Conservation (phyloP, 2,329 filamentous ascomycete species). For the Colletotrichum incanum region DNA sequence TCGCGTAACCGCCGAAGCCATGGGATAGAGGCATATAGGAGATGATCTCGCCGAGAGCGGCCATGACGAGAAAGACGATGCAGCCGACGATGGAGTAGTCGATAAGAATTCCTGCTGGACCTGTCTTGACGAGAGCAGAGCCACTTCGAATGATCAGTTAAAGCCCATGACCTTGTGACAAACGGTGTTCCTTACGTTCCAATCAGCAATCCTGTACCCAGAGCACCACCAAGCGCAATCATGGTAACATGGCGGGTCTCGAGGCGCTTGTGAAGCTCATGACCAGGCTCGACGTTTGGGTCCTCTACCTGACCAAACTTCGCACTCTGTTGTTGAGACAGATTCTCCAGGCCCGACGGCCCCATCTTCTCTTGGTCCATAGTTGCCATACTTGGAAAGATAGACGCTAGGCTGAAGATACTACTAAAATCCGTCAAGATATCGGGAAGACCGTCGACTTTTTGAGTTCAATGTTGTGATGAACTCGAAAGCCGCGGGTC, state of each 20-base stretch:
- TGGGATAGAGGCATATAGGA: constrained; percentile 50
- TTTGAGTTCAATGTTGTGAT: not conserved
- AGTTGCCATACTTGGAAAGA: not conserved
- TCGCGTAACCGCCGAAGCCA: constrained; percentile 75
- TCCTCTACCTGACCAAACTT: constrained; percentile 28
- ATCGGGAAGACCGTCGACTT: not conserved
- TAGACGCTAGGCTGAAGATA: not conserved
- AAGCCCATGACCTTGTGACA: not conserved
- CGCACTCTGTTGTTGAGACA: constrained; percentile 18
- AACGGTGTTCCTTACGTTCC: constrained; percentile 53
- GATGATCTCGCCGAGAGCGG: constrained; percentile 55
- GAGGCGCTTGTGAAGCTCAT: constrained; percentile 44
- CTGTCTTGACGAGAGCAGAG: constrained; percentile 63
- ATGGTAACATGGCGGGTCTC: constrained; percentile 53
- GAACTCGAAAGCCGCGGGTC: not conserved
- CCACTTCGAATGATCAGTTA: constrained; percentile 48
- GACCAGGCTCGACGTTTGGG: constrained; percentile 14
- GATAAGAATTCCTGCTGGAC: constrained; percentile 58
- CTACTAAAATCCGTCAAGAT: too few species aligned
- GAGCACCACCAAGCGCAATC: constrained; percentile 57
- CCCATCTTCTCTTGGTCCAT: constrained; percentile 30
- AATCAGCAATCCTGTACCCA: constrained; percentile 63
- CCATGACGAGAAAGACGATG: constrained; percentile 71
- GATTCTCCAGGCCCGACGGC: not conserved
- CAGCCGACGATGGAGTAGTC: constrained; percentile 60